Base-by-base conservation (phyloP, 2,329 filamentous ascomycete genomes). In the Arthrobotrys sphaeroides region DNA sequence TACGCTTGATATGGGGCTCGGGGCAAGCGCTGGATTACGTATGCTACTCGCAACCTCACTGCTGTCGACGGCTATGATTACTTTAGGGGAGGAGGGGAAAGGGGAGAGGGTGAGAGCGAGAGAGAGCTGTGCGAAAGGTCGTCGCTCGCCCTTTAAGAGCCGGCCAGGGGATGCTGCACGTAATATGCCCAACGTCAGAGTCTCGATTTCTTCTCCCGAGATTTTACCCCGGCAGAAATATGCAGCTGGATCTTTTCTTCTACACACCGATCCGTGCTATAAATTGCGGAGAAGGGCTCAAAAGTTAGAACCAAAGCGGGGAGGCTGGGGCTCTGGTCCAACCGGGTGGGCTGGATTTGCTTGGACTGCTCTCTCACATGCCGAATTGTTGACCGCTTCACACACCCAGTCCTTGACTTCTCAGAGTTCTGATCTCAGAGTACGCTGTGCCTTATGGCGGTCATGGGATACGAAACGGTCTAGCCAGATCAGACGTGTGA, bases 161-260 rank as follows among this genome's bases (percentile, higher is more conserved):
- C 31, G 51, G 51, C 51, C n/a, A n/a, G 38, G 51, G 51, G 51
- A 55, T 55, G n/a, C 51, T 38, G 51, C 51, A 55, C 16, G 51
- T 55, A 55, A 55, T 55, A 55, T 36, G 28, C 49, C 49, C n/a
- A 55, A 38, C 22, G 24, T 43, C 5, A 24, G 38, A 61, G n/a
- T 45, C 31, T 47, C 38, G 43, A 45, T 33, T 62, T 38, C 36
- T 61, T n/a, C 43, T 61, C 51, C 69, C 69, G 69, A 73, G 70
- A 68, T 74, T 74, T 57, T 74, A 55, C 70, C 70, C 70, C 70
- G 70, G 70, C 70, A 57, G 64, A 68, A 68, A 68, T 47, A 55
- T 55, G 18, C 18, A 22, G n/a, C 31, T 55, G 51, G 18, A 24
- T 13, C 4, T 13, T 20, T 10, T 31, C 3, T 36, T 18, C 7